phyloP scores from a whole-genome alignment of 164 flowering plant species.

The Tinospora cordifolia region DNA sequence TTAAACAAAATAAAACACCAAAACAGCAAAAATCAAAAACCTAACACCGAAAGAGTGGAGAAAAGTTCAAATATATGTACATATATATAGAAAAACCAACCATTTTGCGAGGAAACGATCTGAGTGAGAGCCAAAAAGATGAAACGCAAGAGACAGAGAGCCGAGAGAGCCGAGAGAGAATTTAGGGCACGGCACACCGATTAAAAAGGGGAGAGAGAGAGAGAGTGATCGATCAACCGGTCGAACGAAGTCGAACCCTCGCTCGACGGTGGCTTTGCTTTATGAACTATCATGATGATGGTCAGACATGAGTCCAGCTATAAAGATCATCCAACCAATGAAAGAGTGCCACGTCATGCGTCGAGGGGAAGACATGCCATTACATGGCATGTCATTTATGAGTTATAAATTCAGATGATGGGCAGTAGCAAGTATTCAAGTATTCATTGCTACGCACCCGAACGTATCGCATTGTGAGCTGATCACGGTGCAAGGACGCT shows the following conservation, averaged over 20 bases:
- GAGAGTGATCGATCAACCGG: too few relatives aligned
- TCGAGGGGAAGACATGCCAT: background rate
- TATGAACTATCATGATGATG: background rate
- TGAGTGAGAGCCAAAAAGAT: conserved; percentile 9
- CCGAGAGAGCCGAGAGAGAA: conserved; percentile 9
- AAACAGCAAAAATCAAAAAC: background rate
- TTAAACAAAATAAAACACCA: background rate
- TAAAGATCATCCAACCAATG: background rate
- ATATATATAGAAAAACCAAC: conserved; percentile 11
- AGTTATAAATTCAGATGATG: too few relatives aligned
- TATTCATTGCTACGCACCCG: background rate
- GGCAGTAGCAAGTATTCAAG: background rate
- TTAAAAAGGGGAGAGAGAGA: background rate
- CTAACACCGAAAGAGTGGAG: background rate
- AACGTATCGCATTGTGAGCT: background rate
- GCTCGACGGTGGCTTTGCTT: background rate
- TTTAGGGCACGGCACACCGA: conserved; percentile 18
- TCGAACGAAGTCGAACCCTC: background rate
- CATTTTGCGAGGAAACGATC: conserved; percentile 18
- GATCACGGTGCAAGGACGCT: too few relatives aligned
- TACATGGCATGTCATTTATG: background rate
- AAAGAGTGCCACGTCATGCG: background rate
- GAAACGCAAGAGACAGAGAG: background rate
- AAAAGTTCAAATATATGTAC: too few relatives aligned
- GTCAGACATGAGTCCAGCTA: background rate